These are phyloP conservation scores for Amylocarpus encephaloides DNA, from an alignment of 2,329 filamentous ascomycete genomes.

Conservation along the genomic window DNA sequence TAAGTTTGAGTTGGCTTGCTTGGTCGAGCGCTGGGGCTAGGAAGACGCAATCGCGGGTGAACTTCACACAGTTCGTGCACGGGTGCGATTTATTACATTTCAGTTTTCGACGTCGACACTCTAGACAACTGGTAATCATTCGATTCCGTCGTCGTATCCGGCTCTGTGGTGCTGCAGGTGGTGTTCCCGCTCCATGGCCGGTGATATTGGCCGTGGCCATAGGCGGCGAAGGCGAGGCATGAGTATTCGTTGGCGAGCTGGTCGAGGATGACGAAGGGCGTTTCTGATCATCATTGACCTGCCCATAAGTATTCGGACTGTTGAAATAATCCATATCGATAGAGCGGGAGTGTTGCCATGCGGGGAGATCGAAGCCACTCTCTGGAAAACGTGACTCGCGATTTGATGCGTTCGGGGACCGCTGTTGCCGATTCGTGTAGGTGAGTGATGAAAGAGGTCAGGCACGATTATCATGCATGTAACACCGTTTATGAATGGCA, in stretches of 20 bases:
- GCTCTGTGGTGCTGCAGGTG: conserved; percentile 17
- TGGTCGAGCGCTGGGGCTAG: conserved; percentile 49
- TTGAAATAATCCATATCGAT: conserved; percentile 19
- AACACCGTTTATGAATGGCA: too few relatives aligned
- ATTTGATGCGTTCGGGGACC: not conserved
- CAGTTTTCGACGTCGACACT: conserved; percentile 68
- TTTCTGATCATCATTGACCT: conserved; percentile 1
- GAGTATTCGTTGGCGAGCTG: not conserved
- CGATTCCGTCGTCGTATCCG: conserved; percentile 46
- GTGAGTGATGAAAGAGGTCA: too few relatives aligned
- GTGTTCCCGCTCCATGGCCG: not conserved
- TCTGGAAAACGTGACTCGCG: not conserved
- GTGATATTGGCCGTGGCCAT: not conserved
- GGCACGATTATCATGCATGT: too few relatives aligned
- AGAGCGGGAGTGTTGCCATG: not conserved
- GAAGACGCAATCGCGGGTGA: conserved; percentile 41
- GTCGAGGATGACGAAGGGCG: conserved; percentile 4
- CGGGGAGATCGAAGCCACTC: too few relatives aligned
- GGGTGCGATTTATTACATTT: conserved; percentile 71
- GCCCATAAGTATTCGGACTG: conserved; percentile 3
- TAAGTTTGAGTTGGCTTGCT: conserved; percentile 61
- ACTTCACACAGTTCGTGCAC: conserved; percentile 44
- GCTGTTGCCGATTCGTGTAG: too few relatives aligned
- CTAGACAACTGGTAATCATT: conserved; percentile 63
- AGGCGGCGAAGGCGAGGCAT: conserved; percentile 10